phyloP scores from a whole-genome alignment of 164 flowering plant species.

The Buxus sempervirens region DNA sequence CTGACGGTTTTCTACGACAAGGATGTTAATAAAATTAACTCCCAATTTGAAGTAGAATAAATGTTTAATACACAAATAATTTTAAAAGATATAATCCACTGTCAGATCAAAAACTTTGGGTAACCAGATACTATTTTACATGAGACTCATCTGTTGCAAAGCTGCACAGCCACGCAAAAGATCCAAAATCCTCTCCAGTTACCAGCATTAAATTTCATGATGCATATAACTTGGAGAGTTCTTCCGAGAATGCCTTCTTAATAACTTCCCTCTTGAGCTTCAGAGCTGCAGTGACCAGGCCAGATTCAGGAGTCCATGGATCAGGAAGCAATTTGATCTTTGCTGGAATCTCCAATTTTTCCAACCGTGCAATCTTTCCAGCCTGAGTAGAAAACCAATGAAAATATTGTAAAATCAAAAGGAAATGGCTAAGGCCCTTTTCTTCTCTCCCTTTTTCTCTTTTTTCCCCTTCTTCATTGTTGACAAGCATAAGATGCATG shows the following conservation, averaged over 20 bases:
- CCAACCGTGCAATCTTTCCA: conserved; percentile 67
- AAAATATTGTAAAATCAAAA: background rate
- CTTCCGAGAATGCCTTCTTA: conserved; percentile 66
- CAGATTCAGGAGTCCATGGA: conserved; percentile 95
- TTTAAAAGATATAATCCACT: background rate
- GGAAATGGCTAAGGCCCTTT: background rate
- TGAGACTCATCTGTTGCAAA: background rate
- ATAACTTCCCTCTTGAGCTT: conserved; percentile 88
- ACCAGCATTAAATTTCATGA: conserved; percentile 23
- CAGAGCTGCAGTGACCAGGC: conserved; percentile 91
- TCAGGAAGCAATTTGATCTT: conserved; percentile 78
- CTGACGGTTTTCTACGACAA: background rate
- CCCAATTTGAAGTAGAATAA: background rate
- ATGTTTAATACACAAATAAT: too few relatives aligned
- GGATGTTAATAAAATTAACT: background rate
- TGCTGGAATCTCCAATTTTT: conserved; percentile 91
- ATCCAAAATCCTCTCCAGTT: background rate
- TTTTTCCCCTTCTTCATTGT: background rate
- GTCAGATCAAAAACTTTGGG: background rate
- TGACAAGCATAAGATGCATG: too few relatives aligned
- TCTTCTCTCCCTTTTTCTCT: background rate
- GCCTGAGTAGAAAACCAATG: conserved; percentile 37
- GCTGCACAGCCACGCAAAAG: background rate
- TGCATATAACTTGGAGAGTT: conserved; percentile 62
- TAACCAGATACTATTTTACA: background rate